phyloP scores from a whole-genome alignment of 2,329 filamentous ascomycete genomes.

The Lizonia empirigonia region DNA sequence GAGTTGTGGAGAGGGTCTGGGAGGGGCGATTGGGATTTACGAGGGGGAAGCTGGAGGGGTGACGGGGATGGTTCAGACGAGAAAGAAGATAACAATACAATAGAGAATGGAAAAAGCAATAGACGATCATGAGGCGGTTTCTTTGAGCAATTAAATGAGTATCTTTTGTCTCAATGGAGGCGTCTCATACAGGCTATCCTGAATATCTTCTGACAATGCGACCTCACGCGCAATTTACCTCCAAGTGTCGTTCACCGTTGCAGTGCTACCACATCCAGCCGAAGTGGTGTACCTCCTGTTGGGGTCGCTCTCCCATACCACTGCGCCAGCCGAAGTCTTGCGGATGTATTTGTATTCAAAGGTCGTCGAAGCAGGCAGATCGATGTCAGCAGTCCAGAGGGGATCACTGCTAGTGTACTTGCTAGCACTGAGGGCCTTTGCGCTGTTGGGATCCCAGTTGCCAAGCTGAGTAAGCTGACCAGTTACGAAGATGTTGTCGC shows the following conservation, averaged over 20 bases:
- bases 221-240: slow-evolving; percentile 10
- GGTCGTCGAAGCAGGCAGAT: slow-evolving; percentile 48
- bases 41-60: neutral
- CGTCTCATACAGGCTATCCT: no score
- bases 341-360: slow-evolving; percentile 55
- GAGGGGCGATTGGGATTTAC: slow-evolving; percentile 3
- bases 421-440: slow-evolving; percentile 48
- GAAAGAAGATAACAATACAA: no score
- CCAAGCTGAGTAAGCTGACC: slow-evolving; percentile 53
- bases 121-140: no score
- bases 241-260: slow-evolving; percentile 29
- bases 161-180: no score
- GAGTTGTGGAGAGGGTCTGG: slow-evolving; percentile 3
- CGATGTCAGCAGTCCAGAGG: slow-evolving; percentile 52
- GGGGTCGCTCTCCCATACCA: slow-evolving; percentile 52
- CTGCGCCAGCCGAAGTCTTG: slow-evolving; percentile 51
- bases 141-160: no score
- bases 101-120: neutral
- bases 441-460: slow-evolving; percentile 49
- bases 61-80: neutral
- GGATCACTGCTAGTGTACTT: slow-evolving; percentile 53
- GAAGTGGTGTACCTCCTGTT: slow-evolving; percentile 50
- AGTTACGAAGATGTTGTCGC: slow-evolving; percentile 55
- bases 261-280: slow-evolving; percentile 25
- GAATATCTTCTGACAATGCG: no score